Percentiles rank a stretch among this genome's conserved stretches.
Conservation (phyloP, 2,329 filamentous ascomycete species). For the Botrytis medusae region DNA sequence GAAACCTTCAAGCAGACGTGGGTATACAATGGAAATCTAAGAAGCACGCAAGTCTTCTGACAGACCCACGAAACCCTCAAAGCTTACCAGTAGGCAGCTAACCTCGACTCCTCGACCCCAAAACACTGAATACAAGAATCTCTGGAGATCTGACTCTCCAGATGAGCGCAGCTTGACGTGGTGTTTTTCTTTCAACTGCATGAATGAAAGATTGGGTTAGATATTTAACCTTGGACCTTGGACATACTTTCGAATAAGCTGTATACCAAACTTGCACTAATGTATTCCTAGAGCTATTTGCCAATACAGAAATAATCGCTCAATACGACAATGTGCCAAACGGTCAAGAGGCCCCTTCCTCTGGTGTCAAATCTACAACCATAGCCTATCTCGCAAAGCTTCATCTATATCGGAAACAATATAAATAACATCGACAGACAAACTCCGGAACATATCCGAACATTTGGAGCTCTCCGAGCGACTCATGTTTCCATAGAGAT, state of each 20-base stretch:
- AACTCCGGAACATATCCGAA: not conserved
- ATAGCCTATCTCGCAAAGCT: not conserved
- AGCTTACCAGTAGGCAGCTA: no score
- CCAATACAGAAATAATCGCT: slow-evolving; percentile 73
- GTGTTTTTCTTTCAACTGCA: not conserved
- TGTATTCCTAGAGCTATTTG: slow-evolving; percentile 66
- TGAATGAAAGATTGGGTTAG: slow-evolving; percentile 84
- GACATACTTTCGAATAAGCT: not conserved
- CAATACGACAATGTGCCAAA: slow-evolving; percentile 78
- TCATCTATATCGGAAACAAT: not conserved
- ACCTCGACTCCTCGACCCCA: not conserved
- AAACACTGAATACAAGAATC: not conserved
- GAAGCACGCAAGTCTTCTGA: not conserved
- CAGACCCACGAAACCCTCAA: not conserved
- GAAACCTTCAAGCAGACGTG: not conserved
- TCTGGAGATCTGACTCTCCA: not conserved
- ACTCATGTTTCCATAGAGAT: not conserved
- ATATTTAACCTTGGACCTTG: slow-evolving; percentile 63
- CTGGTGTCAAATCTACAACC: slow-evolving; percentile 74
- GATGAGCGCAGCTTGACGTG: not conserved
- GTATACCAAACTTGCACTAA: not conserved
- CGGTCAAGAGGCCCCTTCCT: slow-evolving; percentile 91
- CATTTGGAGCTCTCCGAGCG: not conserved
- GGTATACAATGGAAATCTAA: not conserved
- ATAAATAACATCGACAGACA: not conserved